Base-by-base conservation (phyloP, 2,329 filamentous ascomycete species). In the Thielaviopsis populi region DNA sequence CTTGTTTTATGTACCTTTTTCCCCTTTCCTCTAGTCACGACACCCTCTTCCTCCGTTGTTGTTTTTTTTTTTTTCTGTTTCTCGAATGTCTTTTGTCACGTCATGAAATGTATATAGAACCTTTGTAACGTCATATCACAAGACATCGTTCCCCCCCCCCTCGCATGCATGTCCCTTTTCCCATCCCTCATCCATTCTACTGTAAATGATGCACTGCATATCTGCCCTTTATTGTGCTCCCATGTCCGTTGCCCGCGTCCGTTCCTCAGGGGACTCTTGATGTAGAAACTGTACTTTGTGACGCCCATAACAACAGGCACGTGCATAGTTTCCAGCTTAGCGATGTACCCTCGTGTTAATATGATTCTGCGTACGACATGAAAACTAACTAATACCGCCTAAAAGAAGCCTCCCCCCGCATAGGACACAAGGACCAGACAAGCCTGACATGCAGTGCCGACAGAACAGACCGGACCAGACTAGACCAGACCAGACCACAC, bases 31-130 rank as follows among this genome's bases (percentile, higher is more conserved):
- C n/a, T 30, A 5, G 61, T 54, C 61, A 62, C 37, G n/a, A 40
- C 48, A 62, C 48, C n/a, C 17, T 42, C 42, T 27, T 64, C 37
- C 53, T 3, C 40, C n/a, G n/a, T n/a, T 63, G 42, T 50, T 48
- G 22, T 64, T 27, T 59, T 37, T 54, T 53, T 19, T 40, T 56
- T 42, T 43, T 53, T 33, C n/a, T 43, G 24, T 63, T 61, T 63
- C 61, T 22, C 41, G 48, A n/a, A 59, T 65, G 53, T 56, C 48
- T 66, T 46, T 42, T 65, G 63, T 62, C 63, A 65, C 50, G 48
- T 62, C 59, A 65, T 61, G 58, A 65, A 65, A 64, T 65, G 63
- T 65, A 65, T 65, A 65, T 65, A 65, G 63, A 65, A 48, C 59
- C 63, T 64, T 61, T 65, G 59, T 59, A 65, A 65, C 59, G 59